Conservation (phyloP, 2,329 filamentous ascomycete species). For the Colletotrichum theobromicola region DNA sequence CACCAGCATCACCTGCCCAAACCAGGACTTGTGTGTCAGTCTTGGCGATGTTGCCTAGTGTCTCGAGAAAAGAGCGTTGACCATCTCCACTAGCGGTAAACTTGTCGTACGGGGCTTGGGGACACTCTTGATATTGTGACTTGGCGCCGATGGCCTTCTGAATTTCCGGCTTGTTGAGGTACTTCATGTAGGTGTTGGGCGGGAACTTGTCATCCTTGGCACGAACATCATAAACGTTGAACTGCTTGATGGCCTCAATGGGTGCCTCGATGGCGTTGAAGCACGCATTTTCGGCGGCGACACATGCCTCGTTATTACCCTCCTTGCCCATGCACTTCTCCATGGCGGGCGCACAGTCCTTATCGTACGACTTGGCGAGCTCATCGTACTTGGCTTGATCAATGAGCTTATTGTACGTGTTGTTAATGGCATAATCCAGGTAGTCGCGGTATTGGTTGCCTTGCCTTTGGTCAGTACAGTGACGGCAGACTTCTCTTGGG, state of each 20-base stretch:
- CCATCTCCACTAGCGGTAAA: constrained; percentile 46
- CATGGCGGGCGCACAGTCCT: constrained; percentile 25
- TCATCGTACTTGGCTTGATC: constrained; percentile 15
- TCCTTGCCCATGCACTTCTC: constrained; percentile 22
- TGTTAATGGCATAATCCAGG: constrained; percentile 50
- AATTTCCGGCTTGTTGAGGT: constrained; percentile 41
- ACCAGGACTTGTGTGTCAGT: constrained; percentile 54
- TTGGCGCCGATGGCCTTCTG: constrained; percentile 50
- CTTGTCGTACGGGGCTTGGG: constrained; percentile 37
- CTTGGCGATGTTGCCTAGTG: constrained; percentile 49
- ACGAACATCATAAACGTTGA: constrained; percentile 54
- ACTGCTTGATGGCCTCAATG: constrained; percentile 30
- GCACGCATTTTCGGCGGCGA: constrained; percentile 29
- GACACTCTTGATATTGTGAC: constrained; percentile 44
- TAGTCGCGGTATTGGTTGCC: constrained; percentile 44
- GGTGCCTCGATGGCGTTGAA: constrained; percentile 28
- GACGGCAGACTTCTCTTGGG: too few relatives aligned
- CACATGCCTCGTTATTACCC: constrained; percentile 30
- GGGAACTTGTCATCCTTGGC: constrained; percentile 40
- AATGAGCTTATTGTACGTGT: constrained; percentile 37
- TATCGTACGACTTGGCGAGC: constrained; percentile 22
- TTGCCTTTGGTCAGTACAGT: not conserved
- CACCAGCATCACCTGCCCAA: constrained; percentile 59
- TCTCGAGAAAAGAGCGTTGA: constrained; percentile 47
- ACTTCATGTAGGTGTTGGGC: constrained; percentile 44